phyloP scores from a whole-genome alignment of 805 yeast genomes.

The Ogataea methylovora region DNA sequence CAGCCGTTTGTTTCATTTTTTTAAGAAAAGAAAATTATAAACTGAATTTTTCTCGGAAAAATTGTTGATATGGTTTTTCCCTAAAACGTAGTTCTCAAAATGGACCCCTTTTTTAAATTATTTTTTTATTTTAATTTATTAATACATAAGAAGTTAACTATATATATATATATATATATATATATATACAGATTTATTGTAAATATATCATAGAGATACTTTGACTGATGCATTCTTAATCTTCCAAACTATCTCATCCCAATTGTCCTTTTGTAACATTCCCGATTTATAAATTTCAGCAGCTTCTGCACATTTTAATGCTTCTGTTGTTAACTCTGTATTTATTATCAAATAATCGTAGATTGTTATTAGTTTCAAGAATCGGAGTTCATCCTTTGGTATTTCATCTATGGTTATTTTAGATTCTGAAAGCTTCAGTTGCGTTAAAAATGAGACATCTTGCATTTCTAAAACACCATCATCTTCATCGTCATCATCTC shows the following conservation, averaged over 20 bases:
- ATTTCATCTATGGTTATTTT: slow-evolving; percentile 14
- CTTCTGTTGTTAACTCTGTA: not conserved
- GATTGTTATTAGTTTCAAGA: slow-evolving; percentile 26
- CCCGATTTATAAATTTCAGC: slow-evolving; percentile 13
- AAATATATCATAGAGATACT: slow-evolving; percentile 7
- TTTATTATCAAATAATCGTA: slow-evolving; percentile 22
- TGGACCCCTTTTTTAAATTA: no score
- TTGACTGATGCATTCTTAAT: slow-evolving; percentile 12
- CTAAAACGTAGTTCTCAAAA: no score
- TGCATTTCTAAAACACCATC: slow-evolving; percentile 11
- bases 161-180: no score
- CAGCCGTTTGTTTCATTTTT: no score
- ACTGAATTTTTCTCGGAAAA: no score
- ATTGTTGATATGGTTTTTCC: no score
- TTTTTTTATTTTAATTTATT: no score
- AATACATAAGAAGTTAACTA: no score
- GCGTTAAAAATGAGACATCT: slow-evolving; percentile 14
- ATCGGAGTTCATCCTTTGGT: slow-evolving; percentile 25
- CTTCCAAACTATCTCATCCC: slow-evolving; percentile 21
- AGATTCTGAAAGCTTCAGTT: slow-evolving; percentile 18
- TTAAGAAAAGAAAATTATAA: no score
- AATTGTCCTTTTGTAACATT: slow-evolving; percentile 15
- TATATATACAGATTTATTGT: no score
- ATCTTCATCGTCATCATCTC: slow-evolving; percentile 7
- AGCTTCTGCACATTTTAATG: not conserved